A percentile compares a stretch with the other conserved stretches of the same genome.
Evolutionary conservation across 2,329 filamentous ascomycete genomes (phyloP).

Genomic region (Penicillium brasilianum): DNA sequence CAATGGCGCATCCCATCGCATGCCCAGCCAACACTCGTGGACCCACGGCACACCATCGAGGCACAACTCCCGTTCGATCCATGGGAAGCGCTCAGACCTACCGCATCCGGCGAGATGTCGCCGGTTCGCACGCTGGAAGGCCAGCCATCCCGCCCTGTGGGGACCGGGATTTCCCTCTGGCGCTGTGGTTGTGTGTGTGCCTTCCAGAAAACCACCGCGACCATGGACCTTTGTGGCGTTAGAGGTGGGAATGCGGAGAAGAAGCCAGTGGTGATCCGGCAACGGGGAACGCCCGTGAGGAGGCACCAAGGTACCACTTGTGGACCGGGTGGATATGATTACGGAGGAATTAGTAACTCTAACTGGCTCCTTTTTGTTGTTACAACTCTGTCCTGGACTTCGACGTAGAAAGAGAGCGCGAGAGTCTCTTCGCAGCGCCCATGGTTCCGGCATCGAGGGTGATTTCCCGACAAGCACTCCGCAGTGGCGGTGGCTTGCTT

Average conservation of each 20-base stretch:
- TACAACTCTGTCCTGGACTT: not conserved
- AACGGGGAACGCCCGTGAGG: not conserved
- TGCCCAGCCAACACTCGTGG: not conserved
- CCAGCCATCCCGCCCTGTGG: conserved; percentile 2
- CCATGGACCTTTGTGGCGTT: conserved; percentile 17
- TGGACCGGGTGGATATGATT: not conserved
- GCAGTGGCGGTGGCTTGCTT: conserved; percentile 24
- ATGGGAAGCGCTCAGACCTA: conserved; percentile 17
- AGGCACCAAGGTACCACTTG: too few relatives aligned
- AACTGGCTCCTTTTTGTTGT: not conserved
- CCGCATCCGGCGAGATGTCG: conserved; percentile 12
- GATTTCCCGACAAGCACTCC: conserved; percentile 20
- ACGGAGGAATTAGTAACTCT: not conserved
- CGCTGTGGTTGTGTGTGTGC: not conserved
- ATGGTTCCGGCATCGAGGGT: conserved; percentile 7
- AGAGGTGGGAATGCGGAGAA: conserved; percentile 23
- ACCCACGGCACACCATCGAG: conserved; percentile 25
- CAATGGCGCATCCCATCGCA: not conserved
- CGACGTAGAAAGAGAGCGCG: not conserved
- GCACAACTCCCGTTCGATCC: conserved; percentile 19
- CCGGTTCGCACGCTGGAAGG: conserved; percentile 4
- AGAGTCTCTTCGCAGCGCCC: not conserved
- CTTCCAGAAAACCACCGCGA: conserved; percentile 20
- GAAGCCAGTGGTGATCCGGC: conserved; percentile 13
- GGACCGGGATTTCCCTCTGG: not conserved